Base-by-base conservation (phyloP, 2,329 filamentous ascomycete genomes). In the Calonectria honghensis region DNA sequence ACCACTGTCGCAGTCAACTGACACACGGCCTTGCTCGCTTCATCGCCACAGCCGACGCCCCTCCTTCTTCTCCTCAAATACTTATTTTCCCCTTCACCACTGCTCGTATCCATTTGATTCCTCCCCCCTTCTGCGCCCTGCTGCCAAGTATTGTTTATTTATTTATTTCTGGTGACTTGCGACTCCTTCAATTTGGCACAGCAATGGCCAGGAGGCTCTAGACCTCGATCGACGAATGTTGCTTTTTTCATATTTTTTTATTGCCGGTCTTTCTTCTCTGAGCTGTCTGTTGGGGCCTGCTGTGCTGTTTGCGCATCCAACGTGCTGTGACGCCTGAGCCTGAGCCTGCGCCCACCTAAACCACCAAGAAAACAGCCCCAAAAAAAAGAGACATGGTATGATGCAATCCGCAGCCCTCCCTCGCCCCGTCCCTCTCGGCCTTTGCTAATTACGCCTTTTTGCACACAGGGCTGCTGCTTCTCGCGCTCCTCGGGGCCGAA, bases 381-480 rank as follows among this genome's bases (percentile, higher is more conserved):
- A 45, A 48, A 48, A 48, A 48, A 24, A 48, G 64, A 69, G 68
- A 72, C 37, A 81, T 81, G 79, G 79, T 81, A 45, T 64, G 63
- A 63, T 66, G 41, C 32, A 72, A 54, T 64, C 65, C 37, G 27
- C 52, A 65, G 63, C 54, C 69, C 24, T 29, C 39, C 24, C 54
- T 65, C 24, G 32, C 29, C 16, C 37, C 16, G 20, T 41, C 20
- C 14, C 64, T 68, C 24, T 68, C 24, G 51, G 39, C 32, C 39
- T 48, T 48, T 68, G 67, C 80, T 83, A 73, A 83, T 24, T 48
- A 48, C n/a, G n/a, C 63, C 54, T 48, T 10, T n/a, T 37, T 51
- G 41, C 48, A 54, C 75, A 41, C 10, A 91, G 91, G 91, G 91
- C 79, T 92, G 91, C 84, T 92, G 90, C 81, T 86, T 91, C 80